Percentiles rank a stretch among this genome's conserved stretches.
phyloP scores from a whole-genome alignment of 805 yeast genomes.

The Hanseniaspora jakobsenii region DNA sequence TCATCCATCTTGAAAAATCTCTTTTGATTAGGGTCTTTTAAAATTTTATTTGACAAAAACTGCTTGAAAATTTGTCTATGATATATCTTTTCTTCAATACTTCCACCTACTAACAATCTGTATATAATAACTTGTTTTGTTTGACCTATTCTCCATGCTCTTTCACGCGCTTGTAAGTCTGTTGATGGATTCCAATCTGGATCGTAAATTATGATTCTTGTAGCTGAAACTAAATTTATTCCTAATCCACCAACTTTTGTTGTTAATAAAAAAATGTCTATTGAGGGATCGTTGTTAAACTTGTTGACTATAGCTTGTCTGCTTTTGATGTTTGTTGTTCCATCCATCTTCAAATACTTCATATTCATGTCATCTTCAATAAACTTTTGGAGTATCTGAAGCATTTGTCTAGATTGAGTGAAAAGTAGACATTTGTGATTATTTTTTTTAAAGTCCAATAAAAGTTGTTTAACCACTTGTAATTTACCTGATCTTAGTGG shows the following conservation, averaged over 20 bases:
- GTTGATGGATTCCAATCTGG: conserved; percentile 99
- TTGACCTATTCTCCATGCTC: conserved; percentile 97
- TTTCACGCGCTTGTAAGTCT: conserved; percentile 88
- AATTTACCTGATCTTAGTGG: conserved; percentile 70
- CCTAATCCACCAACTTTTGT: conserved; percentile 96
- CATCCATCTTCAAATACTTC: conserved; percentile 79
- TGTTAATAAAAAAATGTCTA: conserved; percentile 65
- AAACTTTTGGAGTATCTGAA: conserved; percentile 69
- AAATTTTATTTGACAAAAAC: conserved; percentile 78
- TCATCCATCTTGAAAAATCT: conserved; percentile 88
- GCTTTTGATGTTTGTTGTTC: conserved; percentile 66
- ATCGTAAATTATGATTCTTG: conserved; percentile 82
- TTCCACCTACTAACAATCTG: conserved; percentile 83
- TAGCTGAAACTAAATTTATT: conserved; percentile 87
- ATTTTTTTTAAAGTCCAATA: conserved; percentile 65
- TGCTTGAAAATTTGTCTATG: conserved; percentile 96
- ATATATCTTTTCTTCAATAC: conserved; percentile 92
- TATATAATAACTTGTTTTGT: conserved; percentile 84
- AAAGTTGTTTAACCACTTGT: conserved; percentile 69
- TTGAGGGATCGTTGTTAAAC: conserved; percentile 49
- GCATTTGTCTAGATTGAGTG: conserved; percentile 88
- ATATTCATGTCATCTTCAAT: conserved; percentile 34
- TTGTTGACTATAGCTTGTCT: conserved; percentile 72
- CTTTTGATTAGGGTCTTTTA: conserved; percentile 90
- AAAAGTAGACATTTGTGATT: conserved; percentile 74